Base-by-base conservation (phyloP, 2,329 filamentous ascomycete genomes). In the Clonostachys rhizophaga region DNA sequence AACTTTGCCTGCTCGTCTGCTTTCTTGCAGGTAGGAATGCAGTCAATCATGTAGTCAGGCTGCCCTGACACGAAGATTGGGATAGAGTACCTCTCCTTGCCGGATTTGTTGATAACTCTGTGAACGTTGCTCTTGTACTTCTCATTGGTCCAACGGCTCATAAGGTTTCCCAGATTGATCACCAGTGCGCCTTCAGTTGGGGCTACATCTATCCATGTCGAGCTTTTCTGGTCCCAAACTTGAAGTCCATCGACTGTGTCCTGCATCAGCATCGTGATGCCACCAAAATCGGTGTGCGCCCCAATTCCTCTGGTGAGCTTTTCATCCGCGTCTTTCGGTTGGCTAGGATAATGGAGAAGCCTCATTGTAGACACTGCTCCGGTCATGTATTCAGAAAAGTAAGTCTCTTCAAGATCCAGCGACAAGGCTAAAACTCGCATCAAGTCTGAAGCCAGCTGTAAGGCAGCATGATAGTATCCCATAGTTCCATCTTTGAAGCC, bases 51-150 rank as follows among this genome's bases (percentile, higher is more conserved):
- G 46, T 63, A 64, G 50, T 78, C 72, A 6, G 74, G 62, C 58
- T 79, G 78, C 5, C 76, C 76, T 47, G 75, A 73, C 47, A 79
- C 73, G 58, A 81, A 81, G 45, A 81, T 73, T 1, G 77, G 75
- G n/a, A 81, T 65, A 7, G 72, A 78, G 55, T 79, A 82, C 36
- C 79, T 67, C 55, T 79, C 72, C 10, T 61, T 63, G 2, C 64
- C 65, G 4, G 69, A 71, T 40, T 66, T 66, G 62, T 81, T 81
- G 52, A 81, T 72, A 24, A 82, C 78, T 8, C 77, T 65, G 55
- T 83, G 79, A 5, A 77, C 58, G 43, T 70, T 78, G 54, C 71
- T 76, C 55, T 71, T 74, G 61, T 79, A 82, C 43, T 65, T 60
- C 14, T 72, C 70, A 46, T 74, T 72, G 13, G 76, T 80, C 73